Base-by-base conservation (phyloP, 2,329 filamentous ascomycete species). In the Lasiodiplodia gonubiensis region DNA sequence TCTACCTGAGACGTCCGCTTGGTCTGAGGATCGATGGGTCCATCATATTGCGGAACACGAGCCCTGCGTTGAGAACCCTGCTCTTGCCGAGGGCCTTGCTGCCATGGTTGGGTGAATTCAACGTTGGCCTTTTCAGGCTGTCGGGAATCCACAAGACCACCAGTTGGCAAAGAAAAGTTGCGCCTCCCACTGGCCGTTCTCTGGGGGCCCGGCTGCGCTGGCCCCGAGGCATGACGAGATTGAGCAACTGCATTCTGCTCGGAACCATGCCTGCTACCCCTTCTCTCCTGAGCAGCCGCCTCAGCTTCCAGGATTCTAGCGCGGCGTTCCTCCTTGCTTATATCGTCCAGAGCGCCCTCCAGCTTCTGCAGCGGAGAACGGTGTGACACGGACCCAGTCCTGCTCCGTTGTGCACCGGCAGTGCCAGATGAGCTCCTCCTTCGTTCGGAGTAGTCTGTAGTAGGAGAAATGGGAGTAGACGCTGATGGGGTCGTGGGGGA, bases 281-380 rank as follows among this genome's bases (percentile, higher is more conserved):
- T 83, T 71, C 84, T 85, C 74, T 94, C 89, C 72, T 89, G 87
- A 21, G 90, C 86, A 52, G 87, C 86, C 71, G 89, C 85, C 77
- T 97, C 94, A 6, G 93, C 93, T 73, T 94, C 91, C 76, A 93
- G 87, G 4, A 94, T 88, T 55, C 92, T 87, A 10, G 93, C 93
- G 70, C 94, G 87, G 79, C 97, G 96, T 80, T 97, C 94, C 80
- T 97, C 94, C 78, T 97, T 98, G 78, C 92, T 97, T 79, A 97
- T 94, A 80, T 92, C 93, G 78, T 91, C 91, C 74, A 98, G 86
- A 74, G 92, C 95, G 75, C 92, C 88, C 82, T 99, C 94, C 72
- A 99, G 87, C 82, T 90, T 95, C 79, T 99, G 94, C 64, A 99
- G 85, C 64, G 96, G 95, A 70, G 94, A 98, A 74, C 92, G 89